A percentile compares a stretch with the other conserved stretches of the same genome.
Evolutionary conservation across 208 protist genomes (phyloP).

Genomic region (Leishmania aethiopica): DNA sequence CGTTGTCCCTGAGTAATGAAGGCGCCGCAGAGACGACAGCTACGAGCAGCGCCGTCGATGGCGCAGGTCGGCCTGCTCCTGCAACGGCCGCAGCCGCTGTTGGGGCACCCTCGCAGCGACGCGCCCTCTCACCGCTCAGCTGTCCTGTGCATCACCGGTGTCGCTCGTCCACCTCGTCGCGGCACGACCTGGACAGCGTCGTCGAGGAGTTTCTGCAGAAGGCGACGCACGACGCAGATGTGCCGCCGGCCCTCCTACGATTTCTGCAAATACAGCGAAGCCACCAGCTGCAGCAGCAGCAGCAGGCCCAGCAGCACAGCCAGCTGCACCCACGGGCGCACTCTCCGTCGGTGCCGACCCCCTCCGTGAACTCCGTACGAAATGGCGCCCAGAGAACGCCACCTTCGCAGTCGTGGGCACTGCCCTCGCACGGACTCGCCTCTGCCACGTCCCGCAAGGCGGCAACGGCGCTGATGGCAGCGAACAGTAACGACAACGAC

Average conservation of each 20-base stretch:
- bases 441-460: not conserved
- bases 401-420: not conserved
- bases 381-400: not conserved
- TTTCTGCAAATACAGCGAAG: constrained; percentile 17
- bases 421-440: not conserved
- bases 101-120: not conserved
- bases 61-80: not conserved
- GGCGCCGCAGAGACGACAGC: not conserved
- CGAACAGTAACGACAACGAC: not conserved
- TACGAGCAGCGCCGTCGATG: not conserved
- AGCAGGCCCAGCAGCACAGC: constrained; percentile 2
- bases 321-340: not conserved
- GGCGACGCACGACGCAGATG: constrained; percentile 23
- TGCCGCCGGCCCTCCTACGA: constrained; percentile 24
- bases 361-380: not conserved
- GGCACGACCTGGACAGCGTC: not conserved
- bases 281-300: constrained; percentile 6
- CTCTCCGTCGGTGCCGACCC: not conserved
- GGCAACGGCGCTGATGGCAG: not conserved
- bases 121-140: not conserved
- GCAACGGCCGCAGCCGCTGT: not conserved
- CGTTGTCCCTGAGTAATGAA: not conserved
- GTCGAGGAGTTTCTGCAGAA: constrained; percentile 16
- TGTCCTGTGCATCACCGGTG: not conserved
- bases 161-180: not conserved